Conservation (phyloP, 352 stramenopile genomes). For the Phytophthora kernoviae region DNA sequence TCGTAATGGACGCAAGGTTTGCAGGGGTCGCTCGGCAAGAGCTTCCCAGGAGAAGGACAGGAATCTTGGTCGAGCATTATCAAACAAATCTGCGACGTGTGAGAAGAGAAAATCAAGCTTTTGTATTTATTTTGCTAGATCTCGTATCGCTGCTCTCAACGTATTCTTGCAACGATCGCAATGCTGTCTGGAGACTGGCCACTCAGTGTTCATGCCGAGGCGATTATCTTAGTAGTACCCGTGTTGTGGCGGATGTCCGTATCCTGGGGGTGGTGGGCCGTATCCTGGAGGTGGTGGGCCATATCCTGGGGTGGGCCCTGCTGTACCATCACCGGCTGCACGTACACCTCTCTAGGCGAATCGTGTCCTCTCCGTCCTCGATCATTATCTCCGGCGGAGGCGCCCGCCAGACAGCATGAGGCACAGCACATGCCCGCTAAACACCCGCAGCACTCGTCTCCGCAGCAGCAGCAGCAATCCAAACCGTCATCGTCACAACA, state of each 20-base stretch:
- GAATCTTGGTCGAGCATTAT: no score
- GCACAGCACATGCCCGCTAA: constrained; percentile 3
- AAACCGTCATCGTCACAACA: background rate
- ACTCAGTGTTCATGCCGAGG: no score
- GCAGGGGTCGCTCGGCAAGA: no score
- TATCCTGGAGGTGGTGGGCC: constrained; percentile 1
- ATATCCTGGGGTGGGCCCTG: constrained; percentile 1
- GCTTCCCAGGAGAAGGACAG: no score
- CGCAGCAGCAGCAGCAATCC: constrained; percentile 6
- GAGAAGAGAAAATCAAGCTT: background rate
- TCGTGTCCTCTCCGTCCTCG: background rate
- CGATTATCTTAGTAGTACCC: background rate
- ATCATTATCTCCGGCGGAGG: background rate
- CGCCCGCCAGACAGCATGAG: background rate
- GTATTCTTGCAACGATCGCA: background rate
- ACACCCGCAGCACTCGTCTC: constrained; percentile 4
- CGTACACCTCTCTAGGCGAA: constrained; percentile 4
- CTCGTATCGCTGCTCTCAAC: no score
- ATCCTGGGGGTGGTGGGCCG: background rate
- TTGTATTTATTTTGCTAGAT: no score
- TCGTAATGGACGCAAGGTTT: constrained; percentile 14
- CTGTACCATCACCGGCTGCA: constrained; percentile 2
- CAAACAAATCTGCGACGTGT: no score
- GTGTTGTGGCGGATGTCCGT: background rate
- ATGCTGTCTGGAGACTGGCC: no score